Evolutionary conservation across 345 rosid genomes (phyloP).

Genomic region (Fremontodendron californicum): DNA sequence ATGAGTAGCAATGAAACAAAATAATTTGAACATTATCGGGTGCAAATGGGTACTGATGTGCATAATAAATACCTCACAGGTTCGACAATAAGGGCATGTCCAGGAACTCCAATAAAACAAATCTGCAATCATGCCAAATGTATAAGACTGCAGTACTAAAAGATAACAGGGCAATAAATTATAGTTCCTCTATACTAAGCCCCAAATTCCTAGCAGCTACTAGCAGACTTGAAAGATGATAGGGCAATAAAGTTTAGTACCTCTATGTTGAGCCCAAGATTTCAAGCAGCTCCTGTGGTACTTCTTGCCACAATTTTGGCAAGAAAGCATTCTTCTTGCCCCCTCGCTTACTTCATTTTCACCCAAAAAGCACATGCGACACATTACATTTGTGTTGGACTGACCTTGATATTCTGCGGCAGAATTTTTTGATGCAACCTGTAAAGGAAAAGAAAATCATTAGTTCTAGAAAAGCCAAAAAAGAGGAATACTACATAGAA

Average conservation of each 20-base stretch:
- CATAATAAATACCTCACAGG: conserved; percentile 66
- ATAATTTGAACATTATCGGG: neutral
- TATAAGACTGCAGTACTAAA: conserved; percentile 6
- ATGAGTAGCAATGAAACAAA: neutral
- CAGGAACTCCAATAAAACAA: conserved; percentile 97
- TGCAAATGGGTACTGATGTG: neutral
- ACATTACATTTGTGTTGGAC: conserved; percentile 47
- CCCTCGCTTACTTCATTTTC: conserved; percentile 77
- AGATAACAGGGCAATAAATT: neutral
- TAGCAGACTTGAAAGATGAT: neutral
- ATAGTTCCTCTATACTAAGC: conserved; percentile 70
- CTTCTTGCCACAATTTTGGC: conserved; percentile 88
- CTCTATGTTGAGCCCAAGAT: conserved; percentile 91
- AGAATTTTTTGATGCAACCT: conserved; percentile 51
- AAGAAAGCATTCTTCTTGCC: conserved; percentile 86
- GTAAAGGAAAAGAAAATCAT: neutral
- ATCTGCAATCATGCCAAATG: conserved; percentile 51
- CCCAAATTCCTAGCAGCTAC: conserved; percentile 75
- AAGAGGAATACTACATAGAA: neutral
- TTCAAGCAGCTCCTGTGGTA: conserved; percentile 88
- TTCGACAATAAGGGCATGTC: conserved; percentile 93
- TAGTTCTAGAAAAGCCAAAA: neutral
- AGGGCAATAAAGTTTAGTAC: conserved; percentile 31
- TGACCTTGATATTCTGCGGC: conserved; percentile 55
- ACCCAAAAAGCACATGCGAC: conserved; percentile 86